phyloP scores from a whole-genome alignment of 768 basidiomycete species.

The Lactarius sanguifluus region DNA sequence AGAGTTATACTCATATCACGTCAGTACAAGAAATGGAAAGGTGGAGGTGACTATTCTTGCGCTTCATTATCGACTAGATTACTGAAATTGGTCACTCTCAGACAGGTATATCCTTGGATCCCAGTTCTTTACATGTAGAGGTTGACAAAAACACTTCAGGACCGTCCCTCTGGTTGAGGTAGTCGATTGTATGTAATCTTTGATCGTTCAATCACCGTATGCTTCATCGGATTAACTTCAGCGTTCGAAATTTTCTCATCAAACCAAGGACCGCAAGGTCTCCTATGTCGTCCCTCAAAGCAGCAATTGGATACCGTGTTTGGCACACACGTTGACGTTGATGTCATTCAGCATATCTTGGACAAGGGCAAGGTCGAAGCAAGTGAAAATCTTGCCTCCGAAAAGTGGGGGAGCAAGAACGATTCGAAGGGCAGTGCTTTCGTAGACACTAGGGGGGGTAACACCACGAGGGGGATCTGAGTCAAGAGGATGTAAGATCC shows the following conservation, averaged over 20 bases:
- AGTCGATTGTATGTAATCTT: slow-evolving; percentile 66
- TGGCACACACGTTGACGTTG: slow-evolving; percentile 60
- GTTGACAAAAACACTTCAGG: slow-evolving; percentile 38
- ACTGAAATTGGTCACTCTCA: slow-evolving; percentile 35
- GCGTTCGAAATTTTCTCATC: slow-evolving; percentile 74
- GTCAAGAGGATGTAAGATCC: background rate
- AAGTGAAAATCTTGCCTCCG: slow-evolving; percentile 46
- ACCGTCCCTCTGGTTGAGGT: slow-evolving; percentile 70
- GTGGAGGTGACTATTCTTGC: slow-evolving; percentile 58
- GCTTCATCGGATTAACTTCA: slow-evolving; percentile 33
- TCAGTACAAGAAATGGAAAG: slow-evolving; percentile 78
- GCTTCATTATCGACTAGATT: slow-evolving; percentile 27
- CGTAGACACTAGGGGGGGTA: slow-evolving; percentile 24
- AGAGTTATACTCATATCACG: slow-evolving; percentile 14
- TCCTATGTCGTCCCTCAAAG: slow-evolving; percentile 70
- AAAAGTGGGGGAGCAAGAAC: slow-evolving; percentile 31
- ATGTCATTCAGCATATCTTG: slow-evolving; percentile 60
- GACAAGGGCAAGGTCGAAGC: slow-evolving; percentile 60
- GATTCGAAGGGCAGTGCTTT: slow-evolving; percentile 21
- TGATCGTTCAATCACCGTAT: slow-evolving; percentile 3
- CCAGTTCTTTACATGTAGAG: slow-evolving; percentile 47
- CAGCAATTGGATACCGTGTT: slow-evolving; percentile 81
- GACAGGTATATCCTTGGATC: slow-evolving; percentile 66
- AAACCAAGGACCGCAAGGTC: slow-evolving; percentile 74
- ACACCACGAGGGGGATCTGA: slow-evolving; percentile 22